Evolutionary conservation across 2,329 filamentous ascomycete species (phyloP), one percentile per base, ranked within the genome.

Genomic region (Metarhizium robertsii): DNA sequence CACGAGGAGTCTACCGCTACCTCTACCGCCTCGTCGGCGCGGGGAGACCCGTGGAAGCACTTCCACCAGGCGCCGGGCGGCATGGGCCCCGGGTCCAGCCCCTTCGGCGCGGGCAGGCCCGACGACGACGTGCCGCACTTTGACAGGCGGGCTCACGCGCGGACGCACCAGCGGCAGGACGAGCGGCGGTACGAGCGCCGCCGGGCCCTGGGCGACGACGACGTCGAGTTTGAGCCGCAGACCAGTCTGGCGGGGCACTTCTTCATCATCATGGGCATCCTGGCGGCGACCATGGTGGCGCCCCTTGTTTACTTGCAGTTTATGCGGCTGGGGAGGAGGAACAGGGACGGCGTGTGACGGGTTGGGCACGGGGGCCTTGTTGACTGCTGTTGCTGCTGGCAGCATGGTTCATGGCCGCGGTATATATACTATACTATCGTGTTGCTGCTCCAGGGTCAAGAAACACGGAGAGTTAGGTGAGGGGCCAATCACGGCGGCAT

Each of bases 121-220:
- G 76, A 84, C 38, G 76, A 51, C n/a, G 45, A 50, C 13, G 29
- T 90, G 36, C 82, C 84, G 61, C 88, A 96, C 72, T 99, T 96
- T 62, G 86, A 97, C 72, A 80, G 81, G 45, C 75, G 73, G 46
- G 78, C 79, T 10, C 92, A 96, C 70, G 83, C 84, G 63, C 77
- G 83, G 59, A 95, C 90, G 57, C 90, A 95, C 60, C 76, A 79
- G 52, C 75, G 79, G 38, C 78, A 87, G 62, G 81, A 88, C 60
- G 69, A 73, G 47, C 69, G 76, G 6, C 69, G 72, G 20, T 67
- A 63, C 62, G 58, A 62, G 49, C 58, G 74, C 16, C 65, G 65
- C 40, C 62, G 66, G 66, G 79, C 63, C 67, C 76, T 63, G 66
- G 75, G 63, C 11, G 67, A 69, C 32, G 60, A 68, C 55, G 61